These are phyloP conservation scores for Penicillium sp. DNA, from an alignment of 2,329 filamentous ascomycete genomes.

Conservation along the genomic window DNA sequence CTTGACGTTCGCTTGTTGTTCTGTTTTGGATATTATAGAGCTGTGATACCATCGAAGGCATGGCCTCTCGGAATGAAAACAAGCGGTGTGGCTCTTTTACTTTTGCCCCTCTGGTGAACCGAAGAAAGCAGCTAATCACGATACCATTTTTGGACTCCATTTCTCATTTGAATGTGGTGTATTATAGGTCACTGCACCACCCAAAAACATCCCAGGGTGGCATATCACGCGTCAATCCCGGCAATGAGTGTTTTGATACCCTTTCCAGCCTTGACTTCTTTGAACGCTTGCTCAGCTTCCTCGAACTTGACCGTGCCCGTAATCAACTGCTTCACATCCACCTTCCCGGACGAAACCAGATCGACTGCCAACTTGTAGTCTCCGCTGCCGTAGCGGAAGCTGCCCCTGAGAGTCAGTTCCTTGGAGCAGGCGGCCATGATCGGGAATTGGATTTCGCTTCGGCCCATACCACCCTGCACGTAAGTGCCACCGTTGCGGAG, in stretches of 20 bases:
- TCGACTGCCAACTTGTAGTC: constrained; percentile 84
- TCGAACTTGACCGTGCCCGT: constrained; percentile 73
- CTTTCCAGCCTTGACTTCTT: constrained; percentile 79
- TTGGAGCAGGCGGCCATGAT: constrained; percentile 88
- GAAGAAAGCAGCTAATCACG: neutral
- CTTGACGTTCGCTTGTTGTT: constrained; percentile 16
- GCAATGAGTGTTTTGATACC: constrained; percentile 50
- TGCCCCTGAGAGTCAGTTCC: constrained; percentile 81
- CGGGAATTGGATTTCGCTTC: constrained; percentile 80
- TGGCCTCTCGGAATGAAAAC: neutral
- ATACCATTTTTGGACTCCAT: neutral
- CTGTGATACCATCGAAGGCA: constrained; percentile 1
- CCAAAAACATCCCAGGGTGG: too few species aligned
- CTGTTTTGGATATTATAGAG: constrained; percentile 1
- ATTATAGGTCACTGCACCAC: too few species aligned
- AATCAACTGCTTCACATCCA: constrained; percentile 75
- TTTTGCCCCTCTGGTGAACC: neutral
- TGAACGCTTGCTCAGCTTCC: constrained; percentile 81
- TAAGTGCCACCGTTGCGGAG: constrained; percentile 71
- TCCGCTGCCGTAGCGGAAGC: constrained; percentile 83
- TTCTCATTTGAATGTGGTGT: too few species aligned
- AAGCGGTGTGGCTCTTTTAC: neutral
- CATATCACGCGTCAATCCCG: constrained; percentile 32
- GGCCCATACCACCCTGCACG: constrained; percentile 88
- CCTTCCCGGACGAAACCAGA: constrained; percentile 67